Evolutionary conservation across 2,329 filamentous ascomycete species (phyloP), one percentile per base, ranked within the genome.

Genomic region (Clonostachys rosea): DNA sequence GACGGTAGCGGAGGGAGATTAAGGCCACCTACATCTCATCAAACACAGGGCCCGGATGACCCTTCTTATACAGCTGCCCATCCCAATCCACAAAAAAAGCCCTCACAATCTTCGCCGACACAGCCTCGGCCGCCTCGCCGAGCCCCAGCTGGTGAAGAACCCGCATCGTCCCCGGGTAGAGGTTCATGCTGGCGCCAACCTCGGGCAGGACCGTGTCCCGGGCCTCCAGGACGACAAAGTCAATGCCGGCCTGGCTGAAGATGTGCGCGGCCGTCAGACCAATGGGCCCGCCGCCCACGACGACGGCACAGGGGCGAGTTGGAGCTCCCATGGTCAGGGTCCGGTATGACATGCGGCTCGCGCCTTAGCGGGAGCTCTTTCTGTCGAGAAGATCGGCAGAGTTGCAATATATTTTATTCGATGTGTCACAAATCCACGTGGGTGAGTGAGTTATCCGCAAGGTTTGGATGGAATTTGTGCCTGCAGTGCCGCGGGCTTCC

Each of bases 221-320:
- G 1, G 55, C 48, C 50, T 66, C 63, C 2, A 65, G 50, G 14
- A 66, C 45, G 12, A 64, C 49, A 48, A 57, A 60, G 45, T 62
- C 60, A 36, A 63, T 58, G 5, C 59, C 61, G 2, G 64, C 64
- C 2, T 51, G 50, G 34, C 47, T n/a, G 4, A 67, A 56, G 34
- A 56, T 53, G 41, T 65, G 60, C 1, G 62, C 62, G 6, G 61
- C 54, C 6, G 53, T 54, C 3, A 66, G 44, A 2, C 63, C 63
- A 6, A 52, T 50, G 9, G 60, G 58, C 14, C 63, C 62, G 16
- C 56, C 58, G 40, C 63, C 63, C 24, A 66, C 46, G 35, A 66
- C 55, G 43, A 66, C 59, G 14, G 52, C 56, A 40, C 50, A 50
- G 47, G 41, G 41, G 11, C 34, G 33, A 12, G 16, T 45, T 10